These are phyloP conservation scores for Cercospora brassicicola DNA, from an alignment of 2,329 filamentous ascomycete species.

Conservation along the genomic window DNA sequence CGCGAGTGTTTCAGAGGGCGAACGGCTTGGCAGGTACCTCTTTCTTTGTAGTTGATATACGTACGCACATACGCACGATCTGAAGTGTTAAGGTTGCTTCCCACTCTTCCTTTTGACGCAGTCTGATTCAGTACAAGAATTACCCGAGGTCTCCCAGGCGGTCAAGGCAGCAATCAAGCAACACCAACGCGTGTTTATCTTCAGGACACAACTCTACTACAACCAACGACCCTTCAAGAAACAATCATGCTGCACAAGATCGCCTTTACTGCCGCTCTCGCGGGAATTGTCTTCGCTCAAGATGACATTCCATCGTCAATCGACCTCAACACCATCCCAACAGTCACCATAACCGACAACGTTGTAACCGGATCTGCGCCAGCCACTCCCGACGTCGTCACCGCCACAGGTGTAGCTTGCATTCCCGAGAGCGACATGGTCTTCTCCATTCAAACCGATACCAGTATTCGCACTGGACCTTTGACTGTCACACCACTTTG, in stretches of 20 bases:
- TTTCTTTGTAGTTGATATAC: not conserved
- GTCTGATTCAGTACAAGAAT: not conserved
- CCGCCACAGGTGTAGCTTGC: slow-evolving; percentile 12
- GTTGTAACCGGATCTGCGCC: not conserved
- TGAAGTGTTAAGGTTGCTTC: not conserved
- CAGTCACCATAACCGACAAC: slow-evolving; percentile 12
- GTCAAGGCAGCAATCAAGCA: not conserved
- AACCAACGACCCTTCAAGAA: not conserved
- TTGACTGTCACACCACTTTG: slow-evolving; percentile 17
- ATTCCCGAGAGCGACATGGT: slow-evolving; percentile 16
- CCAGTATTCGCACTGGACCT: slow-evolving; percentile 17
- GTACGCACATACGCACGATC: not conserved
- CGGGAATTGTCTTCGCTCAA: slow-evolving; percentile 14
- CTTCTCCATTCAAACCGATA: slow-evolving; percentile 28
- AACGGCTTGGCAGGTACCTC: not conserved
- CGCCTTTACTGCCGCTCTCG: slow-evolving; percentile 8
- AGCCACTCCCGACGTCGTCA: slow-evolving; percentile 13
- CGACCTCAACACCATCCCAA: slow-evolving; percentile 16
- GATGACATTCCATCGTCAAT: not conserved
- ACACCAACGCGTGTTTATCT: not conserved
- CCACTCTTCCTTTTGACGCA: not conserved
- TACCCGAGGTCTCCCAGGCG: not conserved
- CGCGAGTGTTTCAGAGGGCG: not conserved
- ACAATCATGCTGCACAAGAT: slow-evolving; percentile 13
- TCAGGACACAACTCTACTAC: not conserved